Base-by-base conservation (phyloP, 805 yeast species). In the Spencermartinsiella europaea region DNA sequence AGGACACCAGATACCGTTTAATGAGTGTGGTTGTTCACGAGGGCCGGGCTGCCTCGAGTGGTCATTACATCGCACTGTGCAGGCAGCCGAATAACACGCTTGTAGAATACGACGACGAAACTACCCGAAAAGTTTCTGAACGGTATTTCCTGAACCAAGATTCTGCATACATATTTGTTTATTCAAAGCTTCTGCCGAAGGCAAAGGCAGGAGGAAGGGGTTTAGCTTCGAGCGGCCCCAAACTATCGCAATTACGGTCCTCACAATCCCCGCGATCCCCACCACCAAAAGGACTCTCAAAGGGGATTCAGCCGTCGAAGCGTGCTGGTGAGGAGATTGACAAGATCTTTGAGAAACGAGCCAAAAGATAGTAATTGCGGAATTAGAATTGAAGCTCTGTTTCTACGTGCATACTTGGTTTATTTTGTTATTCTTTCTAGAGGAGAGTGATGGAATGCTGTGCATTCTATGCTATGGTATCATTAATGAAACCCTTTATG, bases 51-150 rank as follows among this genome's bases (percentile, higher is more conserved):
- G 81, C 90, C 12, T 81, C 89, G 38, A 81, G 93, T 2, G 99
- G 99, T 2, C 99, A 93, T 65, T 93, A 93, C 60, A 78, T 89
- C 49, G 85, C 95, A 0, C 88, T 86, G 61, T 86, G 96, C 61
- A 77, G 84, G 52, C 96, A 90, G 65, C 95, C 97, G 0, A 93
- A 86, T 65, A 91, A 89, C 1, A 68, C 83, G 1, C 93, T 98
- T 99, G 82, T 88, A 22, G 82, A 88, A 7, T 93, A 91, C 65
- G 98, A 93, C 62, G 99, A 93, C 63, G 99, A 93, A 59, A 80
- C 83, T 59, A 80, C 87, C 55, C 84, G 86, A 59, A 73, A 72
- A 49, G 80, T 86, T 45, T 73, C 82, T 31, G 93, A 86, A 58
- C 73, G 77, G 47, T 80, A 77, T 38, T 96, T 87, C 2, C 70